Percentiles rank a stretch among this genome's conserved stretches.
phyloP scores from a whole-genome alignment of 2,329 filamentous ascomycete species.

The Paraphaeosphaeria sporulosa region DNA sequence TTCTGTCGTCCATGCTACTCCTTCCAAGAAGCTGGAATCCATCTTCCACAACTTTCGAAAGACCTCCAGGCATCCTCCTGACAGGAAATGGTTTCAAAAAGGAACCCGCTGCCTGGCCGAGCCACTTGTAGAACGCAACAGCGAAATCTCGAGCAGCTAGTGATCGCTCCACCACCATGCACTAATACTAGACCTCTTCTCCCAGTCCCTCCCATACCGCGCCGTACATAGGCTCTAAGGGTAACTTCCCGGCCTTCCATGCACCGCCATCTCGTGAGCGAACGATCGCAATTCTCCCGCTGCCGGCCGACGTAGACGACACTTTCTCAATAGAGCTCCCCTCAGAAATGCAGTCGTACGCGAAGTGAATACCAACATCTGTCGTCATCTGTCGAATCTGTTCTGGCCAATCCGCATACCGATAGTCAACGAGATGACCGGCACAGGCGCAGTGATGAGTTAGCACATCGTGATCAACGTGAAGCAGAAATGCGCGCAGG shows the following conservation, averaged over 20 bases:
- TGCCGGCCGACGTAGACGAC: slow-evolving; percentile 31
- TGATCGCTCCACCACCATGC: slow-evolving; percentile 31
- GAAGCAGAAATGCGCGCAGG: no score
- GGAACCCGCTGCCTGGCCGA: slow-evolving; percentile 29
- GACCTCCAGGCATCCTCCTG: slow-evolving; percentile 34
- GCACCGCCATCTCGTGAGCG: slow-evolving; percentile 38
- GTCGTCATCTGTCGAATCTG: slow-evolving; percentile 35
- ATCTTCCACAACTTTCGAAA: slow-evolving; percentile 31
- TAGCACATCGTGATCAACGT: no score
- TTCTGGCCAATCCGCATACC: slow-evolving; percentile 43
- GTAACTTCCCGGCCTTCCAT: slow-evolving; percentile 36
- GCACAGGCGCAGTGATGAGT: no score
- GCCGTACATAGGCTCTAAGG: slow-evolving; percentile 49
- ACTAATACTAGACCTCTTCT: slow-evolving; percentile 50
- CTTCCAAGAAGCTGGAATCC: slow-evolving; percentile 32
- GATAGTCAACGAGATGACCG: slow-evolving; percentile 51
- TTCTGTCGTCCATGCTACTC: slow-evolving; percentile 33
- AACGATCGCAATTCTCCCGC: slow-evolving; percentile 42
- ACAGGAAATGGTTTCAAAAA: slow-evolving; percentile 39
- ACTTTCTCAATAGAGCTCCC: slow-evolving; percentile 45
- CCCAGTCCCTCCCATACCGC: slow-evolving; percentile 55
- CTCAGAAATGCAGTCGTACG: slow-evolving; percentile 53
- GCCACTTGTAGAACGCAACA: slow-evolving; percentile 48
- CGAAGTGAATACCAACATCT: slow-evolving; percentile 45
- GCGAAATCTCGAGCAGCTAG: slow-evolving; percentile 32